Percentiles rank a stretch among this genome's conserved stretches.
Conservation (phyloP, 2,329 filamentous ascomycete species). For the Xylaria digitata region DNA sequence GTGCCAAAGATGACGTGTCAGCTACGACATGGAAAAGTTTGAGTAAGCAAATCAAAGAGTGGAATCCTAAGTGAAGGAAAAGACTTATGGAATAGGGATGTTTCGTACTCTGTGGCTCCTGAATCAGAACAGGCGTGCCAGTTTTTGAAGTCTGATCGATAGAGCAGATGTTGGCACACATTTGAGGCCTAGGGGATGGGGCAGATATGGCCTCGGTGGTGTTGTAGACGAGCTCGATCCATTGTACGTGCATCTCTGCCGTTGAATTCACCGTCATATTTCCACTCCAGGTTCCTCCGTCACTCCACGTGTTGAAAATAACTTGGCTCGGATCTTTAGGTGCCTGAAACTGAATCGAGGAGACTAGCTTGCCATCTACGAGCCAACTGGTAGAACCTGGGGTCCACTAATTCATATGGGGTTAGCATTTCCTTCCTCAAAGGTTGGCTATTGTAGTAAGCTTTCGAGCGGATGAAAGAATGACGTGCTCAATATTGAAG, state of each 20-base stretch:
- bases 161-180: slow-evolving; percentile 53
- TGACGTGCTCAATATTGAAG: neutral
- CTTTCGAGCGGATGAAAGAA: neutral
- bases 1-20: slow-evolving; percentile 10
- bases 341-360: slow-evolving; percentile 60
- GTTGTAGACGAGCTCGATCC: slow-evolving; percentile 63
- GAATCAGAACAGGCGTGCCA: slow-evolving; percentile 52
- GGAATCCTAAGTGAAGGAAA: neutral
- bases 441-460: neutral
- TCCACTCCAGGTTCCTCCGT: slow-evolving; percentile 63
- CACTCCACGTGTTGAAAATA: slow-evolving; percentile 65
- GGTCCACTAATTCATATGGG: slow-evolving; percentile 42
- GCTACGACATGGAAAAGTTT: neutral
- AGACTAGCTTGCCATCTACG: slow-evolving; percentile 58
- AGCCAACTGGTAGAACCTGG: slow-evolving; percentile 60
- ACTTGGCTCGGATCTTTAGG: slow-evolving; percentile 59
- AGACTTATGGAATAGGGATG: neutral
- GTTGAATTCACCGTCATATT: slow-evolving; percentile 53
- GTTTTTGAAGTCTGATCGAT: slow-evolving; percentile 53
- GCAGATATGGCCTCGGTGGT: slow-evolving; percentile 48
- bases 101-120: slow-evolving; percentile 29
- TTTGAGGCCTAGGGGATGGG: slow-evolving; percentile 17
- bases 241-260: slow-evolving; percentile 63
- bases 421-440: neutral
- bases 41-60: neutral